Percentiles rank a stretch among this genome's conserved stretches.
phyloP scores from a whole-genome alignment of 176 grass and related monocot species.

The Aegilops umbellulata region DNA sequence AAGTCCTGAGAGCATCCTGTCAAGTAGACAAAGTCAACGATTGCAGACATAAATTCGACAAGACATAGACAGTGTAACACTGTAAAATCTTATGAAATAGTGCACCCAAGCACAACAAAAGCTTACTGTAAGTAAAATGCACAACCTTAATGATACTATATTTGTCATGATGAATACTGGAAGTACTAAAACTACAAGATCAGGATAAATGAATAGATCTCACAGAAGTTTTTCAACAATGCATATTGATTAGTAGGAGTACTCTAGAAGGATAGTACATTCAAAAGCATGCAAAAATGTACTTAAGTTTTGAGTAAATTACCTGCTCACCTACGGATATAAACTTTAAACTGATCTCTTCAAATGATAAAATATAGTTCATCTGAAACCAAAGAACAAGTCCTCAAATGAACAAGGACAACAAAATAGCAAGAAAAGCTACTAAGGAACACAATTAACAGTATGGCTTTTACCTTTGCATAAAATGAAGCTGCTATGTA shows the following conservation, averaged over 20 bases:
- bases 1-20: conserved; percentile 94
- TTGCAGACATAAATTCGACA: conserved; percentile 31
- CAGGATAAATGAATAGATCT: neutral
- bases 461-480: conserved; percentile 65
- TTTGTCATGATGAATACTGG: conserved; percentile 28
- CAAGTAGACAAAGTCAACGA: neutral
- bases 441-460: conserved; percentile 12
- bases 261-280: conserved; percentile 6
- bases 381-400: conserved; percentile 58
- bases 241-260: conserved; percentile 3
- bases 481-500: conserved; percentile 92
- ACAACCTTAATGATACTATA: conserved; percentile 12
- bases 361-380: conserved; percentile 89
- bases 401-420: conserved; percentile 17
- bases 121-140: neutral
- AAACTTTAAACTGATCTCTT: conserved; percentile 97
- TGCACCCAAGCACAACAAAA: conserved; percentile 7
- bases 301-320: conserved; percentile 38
- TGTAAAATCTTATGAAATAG: neutral
- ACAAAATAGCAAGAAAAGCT: neutral
- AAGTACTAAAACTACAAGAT: neutral
- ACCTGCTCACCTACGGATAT: conserved; percentile 87
- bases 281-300: conserved; percentile 20
- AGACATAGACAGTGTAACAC: conserved; percentile 2
- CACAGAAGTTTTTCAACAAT: conserved; percentile 20